Conservation (phyloP, 768 basidiomycete species). For the Vararia minispora region DNA sequence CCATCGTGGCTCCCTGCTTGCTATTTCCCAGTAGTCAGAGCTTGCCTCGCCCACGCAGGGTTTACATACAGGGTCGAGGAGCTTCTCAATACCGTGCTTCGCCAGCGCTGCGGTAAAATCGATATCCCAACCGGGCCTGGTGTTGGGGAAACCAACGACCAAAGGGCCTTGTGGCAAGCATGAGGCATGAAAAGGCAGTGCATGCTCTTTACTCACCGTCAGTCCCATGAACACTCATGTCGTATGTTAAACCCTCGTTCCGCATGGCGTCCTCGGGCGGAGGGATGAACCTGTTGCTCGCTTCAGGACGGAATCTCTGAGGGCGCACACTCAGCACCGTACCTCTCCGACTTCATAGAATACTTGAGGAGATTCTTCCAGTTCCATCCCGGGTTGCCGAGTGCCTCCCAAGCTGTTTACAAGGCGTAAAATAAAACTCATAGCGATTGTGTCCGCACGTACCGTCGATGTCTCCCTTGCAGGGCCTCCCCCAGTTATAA, state of each 20-base stretch:
- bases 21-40: no score
- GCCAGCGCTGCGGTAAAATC: no score
- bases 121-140: no score
- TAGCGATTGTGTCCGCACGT: no score
- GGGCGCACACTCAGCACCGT: not conserved
- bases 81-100: no score
- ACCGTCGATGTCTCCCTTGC: slow-evolving; percentile 6
- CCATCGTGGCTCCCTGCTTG: no score
- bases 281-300: not conserved
- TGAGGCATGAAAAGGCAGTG: no score
- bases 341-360: slow-evolving; percentile 2
- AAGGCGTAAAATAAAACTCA: not conserved
- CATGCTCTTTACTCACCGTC: no score
- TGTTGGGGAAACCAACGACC: no score
- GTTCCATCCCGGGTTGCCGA: slow-evolving; percentile 7
- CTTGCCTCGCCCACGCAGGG: no score
- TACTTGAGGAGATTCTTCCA: slow-evolving; percentile 6
- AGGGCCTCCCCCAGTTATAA: slow-evolving; percentile 1
- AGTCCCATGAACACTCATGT: not conserved
- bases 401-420: slow-evolving; percentile 1
- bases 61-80: no score
- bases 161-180: no score
- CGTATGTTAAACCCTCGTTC: not conserved
- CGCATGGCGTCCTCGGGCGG: not conserved
- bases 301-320: not conserved